Evolutionary conservation across 2,329 filamentous ascomycete species (phyloP).

Genomic region (Aureobasidium uvarum): DNA sequence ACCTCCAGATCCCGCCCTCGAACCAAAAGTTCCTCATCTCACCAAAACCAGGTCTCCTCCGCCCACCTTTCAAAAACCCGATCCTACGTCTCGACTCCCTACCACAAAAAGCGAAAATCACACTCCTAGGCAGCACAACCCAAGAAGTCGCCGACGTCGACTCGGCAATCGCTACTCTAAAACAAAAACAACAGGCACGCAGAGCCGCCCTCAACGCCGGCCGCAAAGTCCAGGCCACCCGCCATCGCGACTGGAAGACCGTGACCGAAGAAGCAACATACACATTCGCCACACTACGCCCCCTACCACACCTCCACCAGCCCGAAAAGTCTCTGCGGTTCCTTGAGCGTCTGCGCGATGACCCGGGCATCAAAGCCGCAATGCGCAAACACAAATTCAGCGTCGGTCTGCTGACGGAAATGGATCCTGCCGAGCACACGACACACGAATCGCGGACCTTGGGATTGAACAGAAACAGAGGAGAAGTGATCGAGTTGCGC

Average conservation of each 20-base stretch:
- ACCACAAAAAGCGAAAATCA: conserved; percentile 57
- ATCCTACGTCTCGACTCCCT: conserved; percentile 52
- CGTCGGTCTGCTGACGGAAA: conserved; percentile 86
- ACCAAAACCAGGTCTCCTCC: conserved; percentile 63
- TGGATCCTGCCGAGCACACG: conserved; percentile 86
- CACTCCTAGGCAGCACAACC: conserved; percentile 62
- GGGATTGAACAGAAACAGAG: conserved; percentile 81
- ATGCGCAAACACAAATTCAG: conserved; percentile 85
- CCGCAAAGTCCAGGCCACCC: conserved; percentile 38
- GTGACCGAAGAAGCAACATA: conserved; percentile 63
- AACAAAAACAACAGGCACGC: conserved; percentile 46
- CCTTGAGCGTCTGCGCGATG: conserved; percentile 71
- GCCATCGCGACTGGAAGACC: conserved; percentile 48
- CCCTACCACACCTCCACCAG: conserved; percentile 73
- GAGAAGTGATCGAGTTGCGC: conserved; percentile 86
- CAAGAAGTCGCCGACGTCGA: conserved; percentile 59
- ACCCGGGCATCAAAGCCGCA: conserved; percentile 77
- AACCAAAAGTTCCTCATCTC: conserved; percentile 68
- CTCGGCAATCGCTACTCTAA: conserved; percentile 51
- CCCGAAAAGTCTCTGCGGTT: conserved; percentile 69
- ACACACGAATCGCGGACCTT: conserved; percentile 77
- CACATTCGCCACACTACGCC: conserved; percentile 75
- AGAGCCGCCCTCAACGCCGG: conserved; percentile 43
- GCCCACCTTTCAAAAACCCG: conserved; percentile 62
- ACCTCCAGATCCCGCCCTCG: conserved; percentile 58